phyloP scores from a whole-genome alignment of 805 yeast species.

The Kurtzmaniella fragi region DNA sequence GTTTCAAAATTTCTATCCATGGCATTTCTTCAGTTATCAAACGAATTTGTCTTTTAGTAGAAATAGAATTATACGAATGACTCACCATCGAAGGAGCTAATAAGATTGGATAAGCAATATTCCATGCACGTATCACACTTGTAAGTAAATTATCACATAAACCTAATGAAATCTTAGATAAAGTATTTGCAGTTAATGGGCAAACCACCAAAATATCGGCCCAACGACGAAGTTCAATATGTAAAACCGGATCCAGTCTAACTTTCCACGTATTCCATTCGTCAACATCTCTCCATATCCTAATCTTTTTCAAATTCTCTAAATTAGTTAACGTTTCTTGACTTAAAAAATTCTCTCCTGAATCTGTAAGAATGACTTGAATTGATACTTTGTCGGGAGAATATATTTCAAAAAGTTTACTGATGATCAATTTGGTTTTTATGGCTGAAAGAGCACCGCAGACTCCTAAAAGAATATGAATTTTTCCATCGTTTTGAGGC shows the following conservation, averaged over 20 bases:
- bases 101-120: conserved; percentile 80
- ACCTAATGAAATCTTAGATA: conserved; percentile 86
- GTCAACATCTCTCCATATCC: conserved; percentile 54
- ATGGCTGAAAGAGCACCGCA: conserved; percentile 53
- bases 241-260: conserved; percentile 86
- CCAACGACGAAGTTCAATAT: conserved; percentile 93
- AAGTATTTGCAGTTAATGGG: conserved; percentile 91
- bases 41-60: conserved; percentile 78
- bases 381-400: conserved; percentile 45
- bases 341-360: conserved; percentile 49
- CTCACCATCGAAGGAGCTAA: conserved; percentile 97
- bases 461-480: conserved; percentile 52
- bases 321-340: conserved; percentile 38
- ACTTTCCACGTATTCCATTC: conserved; percentile 73
- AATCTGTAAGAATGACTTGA: conserved; percentile 49
- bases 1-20: conserved; percentile 90
- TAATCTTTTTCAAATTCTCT: conserved; percentile 37
- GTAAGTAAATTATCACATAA: conserved; percentile 90
- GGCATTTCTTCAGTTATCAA: conserved; percentile 86
- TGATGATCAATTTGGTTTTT: conserved; percentile 49
- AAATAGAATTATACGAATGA: conserved; percentile 82
- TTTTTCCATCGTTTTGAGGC: conserved; percentile 50
- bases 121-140: conserved; percentile 92
- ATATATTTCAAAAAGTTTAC: conserved; percentile 49
- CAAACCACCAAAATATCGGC: conserved; percentile 90